These are phyloP conservation scores for Pelargonium fulgidum DNA, from an alignment of 441 rosid genomes.

Conservation along the genomic window DNA sequence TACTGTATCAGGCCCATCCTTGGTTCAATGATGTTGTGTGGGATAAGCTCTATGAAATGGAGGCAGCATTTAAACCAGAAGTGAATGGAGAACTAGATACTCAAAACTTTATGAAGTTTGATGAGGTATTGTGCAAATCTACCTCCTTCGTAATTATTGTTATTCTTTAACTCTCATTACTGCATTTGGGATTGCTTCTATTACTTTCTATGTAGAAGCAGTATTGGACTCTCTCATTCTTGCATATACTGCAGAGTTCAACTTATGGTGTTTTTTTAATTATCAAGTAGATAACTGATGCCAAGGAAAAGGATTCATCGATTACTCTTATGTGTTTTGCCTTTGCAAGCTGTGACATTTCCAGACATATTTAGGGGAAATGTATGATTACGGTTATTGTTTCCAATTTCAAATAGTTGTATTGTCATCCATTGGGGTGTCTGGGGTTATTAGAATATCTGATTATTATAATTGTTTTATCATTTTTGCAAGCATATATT, in stretches of 20 bases:
- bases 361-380: background rate
- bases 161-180: background rate
- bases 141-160: background rate
- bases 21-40: slow-evolving; percentile 80
- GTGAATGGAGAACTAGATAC: slow-evolving; percentile 92
- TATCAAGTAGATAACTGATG: background rate
- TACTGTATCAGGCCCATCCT: slow-evolving; percentile 71
- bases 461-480: background rate
- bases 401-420: no score
- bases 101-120: slow-evolving; percentile 94
- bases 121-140: slow-evolving; percentile 53
- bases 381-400: no score
- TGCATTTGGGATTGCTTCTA: background rate
- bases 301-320: background rate
- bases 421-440: no score
- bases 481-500: background rate
- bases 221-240: slow-evolving; percentile 1
- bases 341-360: background rate
- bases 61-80: slow-evolving; percentile 92
- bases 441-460: background rate
- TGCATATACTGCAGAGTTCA: slow-evolving; percentile 1
- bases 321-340: slow-evolving; percentile 1
- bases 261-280: background rate
- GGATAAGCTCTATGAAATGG: slow-evolving; percentile 91
- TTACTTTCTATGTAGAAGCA: background rate